Conservation (phyloP, 306 rosid genomes). For the Sesbania bispinosa region DNA sequence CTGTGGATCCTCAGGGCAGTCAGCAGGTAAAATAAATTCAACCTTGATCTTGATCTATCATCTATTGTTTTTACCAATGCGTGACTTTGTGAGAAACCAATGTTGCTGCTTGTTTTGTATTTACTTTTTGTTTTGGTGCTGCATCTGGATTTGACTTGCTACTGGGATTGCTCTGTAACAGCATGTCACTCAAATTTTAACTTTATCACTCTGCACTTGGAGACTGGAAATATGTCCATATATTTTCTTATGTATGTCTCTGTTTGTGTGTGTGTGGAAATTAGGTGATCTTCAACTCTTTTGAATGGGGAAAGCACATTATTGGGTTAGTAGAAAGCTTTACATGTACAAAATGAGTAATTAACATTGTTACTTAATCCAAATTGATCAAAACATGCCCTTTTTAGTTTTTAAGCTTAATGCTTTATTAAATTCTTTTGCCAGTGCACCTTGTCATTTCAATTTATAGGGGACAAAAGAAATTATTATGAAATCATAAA, state of each 20-base stretch:
- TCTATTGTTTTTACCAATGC: neutral
- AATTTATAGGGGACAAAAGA: neutral
- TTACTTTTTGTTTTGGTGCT: neutral
- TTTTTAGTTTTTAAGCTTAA: neutral
- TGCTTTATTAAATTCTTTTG: neutral
- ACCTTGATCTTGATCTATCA: neutral
- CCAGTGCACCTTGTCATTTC: neutral
- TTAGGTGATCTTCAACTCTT: neutral
- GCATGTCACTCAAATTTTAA: slow-evolving; percentile 2
- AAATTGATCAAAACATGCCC: neutral
- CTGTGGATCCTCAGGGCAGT: neutral
- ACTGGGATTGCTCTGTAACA: too few species aligned
- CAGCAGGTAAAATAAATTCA: slow-evolving; percentile 33
- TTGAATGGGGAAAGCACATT: slow-evolving; percentile 1
- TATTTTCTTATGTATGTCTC: neutral
- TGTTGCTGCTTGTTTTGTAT: neutral
- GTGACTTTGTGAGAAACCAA: neutral
- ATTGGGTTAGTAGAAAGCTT: neutral
- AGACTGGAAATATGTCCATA: neutral
- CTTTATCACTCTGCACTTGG: neutral
- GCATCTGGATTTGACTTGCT: neutral
- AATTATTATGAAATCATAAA: neutral
- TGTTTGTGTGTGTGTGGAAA: neutral
- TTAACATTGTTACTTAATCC: neutral
- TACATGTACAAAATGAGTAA: neutral